These are phyloP conservation scores for Volvox africanus DNA, from an alignment of 139 green algal genomes.

Conservation along the genomic window DNA sequence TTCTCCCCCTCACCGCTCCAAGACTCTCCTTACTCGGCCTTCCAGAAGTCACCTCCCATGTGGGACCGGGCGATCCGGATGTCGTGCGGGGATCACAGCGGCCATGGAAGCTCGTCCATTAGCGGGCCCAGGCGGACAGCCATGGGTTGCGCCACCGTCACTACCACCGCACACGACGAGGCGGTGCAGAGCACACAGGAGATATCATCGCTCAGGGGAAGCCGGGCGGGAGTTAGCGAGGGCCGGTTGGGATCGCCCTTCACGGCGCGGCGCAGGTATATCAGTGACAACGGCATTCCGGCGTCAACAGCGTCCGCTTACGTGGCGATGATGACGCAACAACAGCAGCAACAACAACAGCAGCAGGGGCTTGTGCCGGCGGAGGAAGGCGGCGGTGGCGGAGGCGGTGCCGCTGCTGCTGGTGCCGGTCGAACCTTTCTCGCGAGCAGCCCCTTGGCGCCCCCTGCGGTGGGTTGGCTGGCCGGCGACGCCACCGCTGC, in stretches of 20 bases:
- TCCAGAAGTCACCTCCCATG: not conserved
- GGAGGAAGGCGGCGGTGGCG: not conserved
- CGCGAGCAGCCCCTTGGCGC: not conserved
- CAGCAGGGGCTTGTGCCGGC: not conserved
- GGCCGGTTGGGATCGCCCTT: not conserved
- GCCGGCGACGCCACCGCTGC: not conserved
- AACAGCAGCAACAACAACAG: no score
- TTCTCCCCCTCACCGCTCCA: not conserved
- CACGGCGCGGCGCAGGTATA: not conserved
- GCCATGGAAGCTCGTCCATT: not conserved
- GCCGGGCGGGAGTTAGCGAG: not conserved
- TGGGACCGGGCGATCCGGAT: not conserved
- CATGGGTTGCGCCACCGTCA: not conserved
- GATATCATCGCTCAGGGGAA: not conserved
- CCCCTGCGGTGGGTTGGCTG: not conserved
- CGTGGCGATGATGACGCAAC: not conserved
- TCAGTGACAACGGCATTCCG: not conserved
- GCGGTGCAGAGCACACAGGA: not conserved
- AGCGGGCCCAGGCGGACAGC: not conserved
- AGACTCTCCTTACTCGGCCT: not conserved
- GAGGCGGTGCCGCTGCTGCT: not conserved
- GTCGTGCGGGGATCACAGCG: not conserved
- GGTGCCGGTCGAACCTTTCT: not conserved
- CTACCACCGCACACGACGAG: no score
- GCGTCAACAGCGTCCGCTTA: not conserved